Evolutionary conservation across 2,329 filamentous ascomycete genomes (phyloP).

Genomic region (Coniochaeta ligniaria): DNA sequence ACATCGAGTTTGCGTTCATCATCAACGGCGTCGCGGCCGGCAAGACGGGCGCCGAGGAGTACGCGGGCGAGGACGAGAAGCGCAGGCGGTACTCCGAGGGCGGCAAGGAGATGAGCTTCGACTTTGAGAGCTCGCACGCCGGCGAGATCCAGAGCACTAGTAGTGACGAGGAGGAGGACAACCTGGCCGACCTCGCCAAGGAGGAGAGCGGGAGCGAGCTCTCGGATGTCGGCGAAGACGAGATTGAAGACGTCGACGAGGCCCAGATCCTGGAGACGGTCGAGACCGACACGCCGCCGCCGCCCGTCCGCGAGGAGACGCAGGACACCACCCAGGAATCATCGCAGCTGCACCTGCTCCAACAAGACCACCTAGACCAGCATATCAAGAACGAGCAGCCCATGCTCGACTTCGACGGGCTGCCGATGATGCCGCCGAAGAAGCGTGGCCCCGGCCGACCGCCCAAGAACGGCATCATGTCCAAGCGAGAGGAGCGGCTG

Average conservation of each 20-base stretch:
- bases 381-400: conserved; percentile 14
- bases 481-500: conserved; percentile 63
- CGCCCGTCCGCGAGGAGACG: not conserved
- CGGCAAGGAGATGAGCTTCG: conserved; percentile 66
- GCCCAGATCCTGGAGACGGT: conserved; percentile 23
- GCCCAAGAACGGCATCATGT: conserved; percentile 78
- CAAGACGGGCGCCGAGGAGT: conserved; percentile 50
- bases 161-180: conserved; percentile 31
- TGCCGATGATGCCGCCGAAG: conserved; percentile 42
- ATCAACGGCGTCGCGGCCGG: conserved; percentile 57
- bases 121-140: conserved; percentile 58
- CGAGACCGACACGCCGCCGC: conserved; percentile 16
- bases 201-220: conserved; percentile 22
- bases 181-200: conserved; percentile 15
- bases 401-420: conserved; percentile 8
- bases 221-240: conserved; percentile 19
- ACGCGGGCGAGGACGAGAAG: conserved; percentile 38
- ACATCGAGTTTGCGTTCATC: conserved; percentile 60
- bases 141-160: conserved; percentile 50
- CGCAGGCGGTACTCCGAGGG: conserved; percentile 45
- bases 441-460: conserved; percentile 73
- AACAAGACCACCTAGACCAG: not conserved
- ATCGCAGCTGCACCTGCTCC: not conserved
- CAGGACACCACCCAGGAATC: not conserved
- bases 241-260: conserved; percentile 18